Evolutionary conservation across 1,284 basidiomycete species (phyloP), one percentile per base, ranked within the genome.

Genomic region (Ganoderma lucidum): DNA sequence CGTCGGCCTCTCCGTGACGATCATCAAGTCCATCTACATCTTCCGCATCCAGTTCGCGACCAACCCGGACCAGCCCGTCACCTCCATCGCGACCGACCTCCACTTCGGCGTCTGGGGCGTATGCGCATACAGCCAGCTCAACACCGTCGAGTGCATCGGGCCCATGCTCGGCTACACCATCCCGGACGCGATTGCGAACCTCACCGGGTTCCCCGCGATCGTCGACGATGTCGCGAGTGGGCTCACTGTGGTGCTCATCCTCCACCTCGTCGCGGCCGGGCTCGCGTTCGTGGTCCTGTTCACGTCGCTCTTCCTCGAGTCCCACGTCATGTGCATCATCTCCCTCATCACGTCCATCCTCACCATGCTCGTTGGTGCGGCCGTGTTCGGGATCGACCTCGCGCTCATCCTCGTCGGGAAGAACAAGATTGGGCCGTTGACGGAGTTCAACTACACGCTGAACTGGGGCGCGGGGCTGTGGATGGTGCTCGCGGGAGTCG

Each of bases 101-200:
- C 83, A 87, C 42, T 93, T 93, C 71, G 92, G 92, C 2, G 89
- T 93, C 6, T 94, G 92, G 92, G 92, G 92, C 1, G 82, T 90
- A 55, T 94, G 92, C 79, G 87, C 88, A 0, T 83, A 81, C 12
- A 84, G 83, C 73, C 77, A 73, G 37, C 70, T 76, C 58, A 79
- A 80, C 68, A 67, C 82, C 63, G 85, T 84, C 3, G 64, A 80
- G 39, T 93, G 92, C 76, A 82, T 84, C 42, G 86, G 87, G 15
- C 90, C 90, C 6, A 79, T 80, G 68, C 83, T 93, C 2, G 91
- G 83, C 3, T 83, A 83, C 71, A 75, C 75, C 35, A 75, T 83
- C 53, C 77, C 79, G 28, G 63, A 77, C 15, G 72, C 71, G 45
- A 67, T 80, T 45, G 79, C 87, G 32, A 70, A 70, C 41, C 76